Evolutionary conservation across 257 asterid species (phyloP).

Genomic region (Echium plantagineum): DNA sequence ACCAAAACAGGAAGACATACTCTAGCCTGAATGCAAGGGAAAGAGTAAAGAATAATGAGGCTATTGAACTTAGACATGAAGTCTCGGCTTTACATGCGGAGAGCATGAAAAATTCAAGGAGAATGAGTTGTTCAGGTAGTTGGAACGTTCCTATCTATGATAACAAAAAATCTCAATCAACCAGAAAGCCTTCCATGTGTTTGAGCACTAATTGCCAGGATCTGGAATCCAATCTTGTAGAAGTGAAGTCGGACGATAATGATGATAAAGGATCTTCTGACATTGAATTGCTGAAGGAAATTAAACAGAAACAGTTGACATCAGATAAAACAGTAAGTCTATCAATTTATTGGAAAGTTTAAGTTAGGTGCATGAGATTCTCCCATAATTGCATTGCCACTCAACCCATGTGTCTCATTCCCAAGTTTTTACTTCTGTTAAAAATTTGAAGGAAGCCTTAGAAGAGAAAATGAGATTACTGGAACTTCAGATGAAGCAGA

Average conservation of each 20-base stretch:
- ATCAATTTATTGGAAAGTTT: background rate
- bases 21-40: background rate
- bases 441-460: constrained; percentile 7
- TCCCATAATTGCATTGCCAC: no score
- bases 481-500: constrained; percentile 11
- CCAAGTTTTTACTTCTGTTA: background rate
- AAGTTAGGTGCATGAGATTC: background rate
- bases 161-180: background rate
- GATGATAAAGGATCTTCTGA: background rate
- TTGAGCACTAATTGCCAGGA: background rate
- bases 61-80: background rate
- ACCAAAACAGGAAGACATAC: background rate
- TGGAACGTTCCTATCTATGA: constrained; percentile 3
- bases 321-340: constrained; percentile 6
- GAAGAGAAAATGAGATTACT: constrained; percentile 10
- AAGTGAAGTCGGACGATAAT: constrained; percentile 1
- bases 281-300: background rate
- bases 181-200: background rate
- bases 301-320: constrained; percentile 1
- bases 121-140: constrained; percentile 1
- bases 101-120: background rate
- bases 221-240: background rate
- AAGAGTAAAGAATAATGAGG: background rate
- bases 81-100: background rate
- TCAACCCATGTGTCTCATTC: no score